These are phyloP conservation scores for Ceratobasidium sp. DNA, from an alignment of 1,284 basidiomycete genomes.

Conservation along the genomic window DNA sequence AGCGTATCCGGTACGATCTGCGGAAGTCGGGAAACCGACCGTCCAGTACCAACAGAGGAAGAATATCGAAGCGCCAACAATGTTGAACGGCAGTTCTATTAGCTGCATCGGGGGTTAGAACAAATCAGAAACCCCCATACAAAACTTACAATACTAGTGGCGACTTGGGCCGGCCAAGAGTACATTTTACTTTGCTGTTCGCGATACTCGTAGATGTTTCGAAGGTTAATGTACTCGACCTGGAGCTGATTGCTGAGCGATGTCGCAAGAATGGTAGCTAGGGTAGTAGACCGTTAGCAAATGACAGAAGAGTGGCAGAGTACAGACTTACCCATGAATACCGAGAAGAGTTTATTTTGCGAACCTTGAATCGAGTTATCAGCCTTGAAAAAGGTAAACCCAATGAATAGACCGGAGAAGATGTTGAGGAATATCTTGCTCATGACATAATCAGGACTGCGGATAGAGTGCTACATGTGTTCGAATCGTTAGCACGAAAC, in stretches of 20 bases:
- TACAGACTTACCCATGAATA: constrained; percentile 52
- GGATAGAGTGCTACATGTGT: constrained; percentile 55
- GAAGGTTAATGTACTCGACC: constrained; percentile 53
- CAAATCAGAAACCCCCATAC: background rate
- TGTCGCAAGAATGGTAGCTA: constrained; percentile 55
- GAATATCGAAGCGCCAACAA: constrained; percentile 62
- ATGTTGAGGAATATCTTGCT: constrained; percentile 64
- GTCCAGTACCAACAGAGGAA: constrained; percentile 77
- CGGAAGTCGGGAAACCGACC: constrained; percentile 60
- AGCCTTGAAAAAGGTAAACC: constrained; percentile 73
- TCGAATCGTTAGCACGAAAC: background rate
- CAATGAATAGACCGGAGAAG: constrained; percentile 63
- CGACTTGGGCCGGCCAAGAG: constrained; percentile 73
- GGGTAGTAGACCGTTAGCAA: constrained; percentile 53
- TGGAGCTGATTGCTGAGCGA: constrained; percentile 63
- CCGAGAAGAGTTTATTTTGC: constrained; percentile 79
- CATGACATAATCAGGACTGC: constrained; percentile 75
- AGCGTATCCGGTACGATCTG: constrained; percentile 61
- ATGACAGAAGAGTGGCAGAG: background rate
- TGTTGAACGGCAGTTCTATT: constrained; percentile 64
- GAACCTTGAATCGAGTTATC: constrained; percentile 71
- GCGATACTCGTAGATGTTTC: constrained; percentile 71
- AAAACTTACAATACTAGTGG: constrained; percentile 22
- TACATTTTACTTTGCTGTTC: constrained; percentile 81
- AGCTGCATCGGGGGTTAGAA: constrained; percentile 6